These are phyloP conservation scores for Meira miltonrushii DNA, from an alignment of 1,284 basidiomycete genomes.

Conservation along the genomic window DNA sequence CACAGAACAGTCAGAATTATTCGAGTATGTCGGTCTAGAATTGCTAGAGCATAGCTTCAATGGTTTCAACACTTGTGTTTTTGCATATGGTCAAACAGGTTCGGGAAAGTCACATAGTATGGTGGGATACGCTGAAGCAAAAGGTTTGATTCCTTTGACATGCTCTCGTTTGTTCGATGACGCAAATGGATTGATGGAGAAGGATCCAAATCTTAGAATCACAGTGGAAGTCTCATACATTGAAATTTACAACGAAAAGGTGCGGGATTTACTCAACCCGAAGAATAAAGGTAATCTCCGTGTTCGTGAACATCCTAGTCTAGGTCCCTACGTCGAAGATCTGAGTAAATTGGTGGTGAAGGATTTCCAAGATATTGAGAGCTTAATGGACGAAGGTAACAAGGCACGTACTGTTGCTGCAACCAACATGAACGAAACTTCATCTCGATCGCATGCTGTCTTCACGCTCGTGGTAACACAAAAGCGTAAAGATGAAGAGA, in stretches of 20 bases:
- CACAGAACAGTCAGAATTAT: constrained; percentile 65
- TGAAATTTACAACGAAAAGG: constrained; percentile 78
- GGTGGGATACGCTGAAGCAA: constrained; percentile 70
- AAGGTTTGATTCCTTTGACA: constrained; percentile 93
- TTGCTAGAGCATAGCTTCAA: constrained; percentile 88
- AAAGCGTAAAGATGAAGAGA: constrained; percentile 29
- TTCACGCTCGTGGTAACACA: constrained; percentile 45
- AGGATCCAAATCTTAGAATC: constrained; percentile 69
- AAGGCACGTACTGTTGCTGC: constrained; percentile 59
- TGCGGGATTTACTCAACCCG: constrained; percentile 87
- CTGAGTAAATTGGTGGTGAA: constrained; percentile 86
- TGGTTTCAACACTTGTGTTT: constrained; percentile 81
- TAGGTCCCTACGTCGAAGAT: constrained; percentile 86
- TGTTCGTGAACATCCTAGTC: constrained; percentile 87
- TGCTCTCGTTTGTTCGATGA: constrained; percentile 86
- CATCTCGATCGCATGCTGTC: constrained; percentile 46
- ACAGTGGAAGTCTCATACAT: constrained; percentile 97
- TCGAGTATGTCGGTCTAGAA: constrained; percentile 89
- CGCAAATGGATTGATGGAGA: constrained; percentile 62
- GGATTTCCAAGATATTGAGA: constrained; percentile 92
- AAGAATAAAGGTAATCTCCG: constrained; percentile 93
- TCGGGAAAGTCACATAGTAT: constrained; percentile 37
- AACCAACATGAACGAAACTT: constrained; percentile 49
- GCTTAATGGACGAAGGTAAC: constrained; percentile 98
- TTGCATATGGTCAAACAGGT: constrained; percentile 48